These are phyloP conservation scores for Trichomonas gallinae DNA, from an alignment of 208 protist species.

Conservation along the genomic window DNA sequence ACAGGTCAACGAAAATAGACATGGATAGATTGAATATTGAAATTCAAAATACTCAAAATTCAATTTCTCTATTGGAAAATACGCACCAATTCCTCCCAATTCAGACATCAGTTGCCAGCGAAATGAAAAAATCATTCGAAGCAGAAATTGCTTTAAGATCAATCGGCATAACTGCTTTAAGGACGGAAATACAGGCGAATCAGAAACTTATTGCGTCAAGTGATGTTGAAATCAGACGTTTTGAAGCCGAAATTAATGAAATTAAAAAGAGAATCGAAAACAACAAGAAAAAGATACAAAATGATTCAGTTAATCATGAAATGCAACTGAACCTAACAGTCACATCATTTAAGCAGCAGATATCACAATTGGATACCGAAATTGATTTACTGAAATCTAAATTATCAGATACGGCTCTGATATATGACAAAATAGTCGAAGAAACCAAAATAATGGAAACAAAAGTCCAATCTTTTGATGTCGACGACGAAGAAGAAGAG, in stretches of 20 bases:
- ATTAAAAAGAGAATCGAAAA: neutral
- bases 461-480: neutral
- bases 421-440: neutral
- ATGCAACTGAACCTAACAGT: neutral
- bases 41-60: neutral
- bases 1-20: neutral
- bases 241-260: neutral
- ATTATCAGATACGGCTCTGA: neutral
- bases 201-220: neutral
- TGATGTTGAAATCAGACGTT: neutral
- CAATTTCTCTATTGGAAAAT: neutral
- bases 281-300: neutral
- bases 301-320: neutral
- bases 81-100: neutral
- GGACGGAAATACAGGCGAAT: neutral
- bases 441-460: neutral
- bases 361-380: neutral
- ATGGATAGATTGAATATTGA: neutral
- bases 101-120: neutral
- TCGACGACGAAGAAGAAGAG: neutral
- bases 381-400: neutral
- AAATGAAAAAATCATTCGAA: neutral
- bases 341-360: neutral
- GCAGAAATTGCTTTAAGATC: neutral
- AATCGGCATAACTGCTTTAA: neutral